Percentiles rank a stretch among this genome's conserved stretches.
Evolutionary conservation across 768 basidiomycete species (phyloP).

Genomic region (Mycena amicta): DNA sequence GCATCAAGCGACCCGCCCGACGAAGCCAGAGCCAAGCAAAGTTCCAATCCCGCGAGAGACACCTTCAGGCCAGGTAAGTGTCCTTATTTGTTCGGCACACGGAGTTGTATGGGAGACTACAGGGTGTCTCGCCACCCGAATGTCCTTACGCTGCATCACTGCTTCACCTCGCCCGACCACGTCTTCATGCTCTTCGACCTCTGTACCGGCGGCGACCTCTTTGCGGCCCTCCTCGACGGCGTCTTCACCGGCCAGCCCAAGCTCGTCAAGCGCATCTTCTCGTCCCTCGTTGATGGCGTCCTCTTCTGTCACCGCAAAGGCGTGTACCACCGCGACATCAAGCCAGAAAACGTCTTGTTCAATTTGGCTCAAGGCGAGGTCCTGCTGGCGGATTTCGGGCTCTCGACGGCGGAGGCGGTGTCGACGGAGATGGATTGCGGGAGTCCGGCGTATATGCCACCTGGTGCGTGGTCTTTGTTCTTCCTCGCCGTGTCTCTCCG

Average conservation of each 20-base stretch:
- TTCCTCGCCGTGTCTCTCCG: background rate
- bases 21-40: background rate
- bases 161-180: constrained; percentile 48
- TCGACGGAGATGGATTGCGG: constrained; percentile 7
- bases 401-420: constrained; percentile 34
- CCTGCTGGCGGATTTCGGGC: constrained; percentile 57
- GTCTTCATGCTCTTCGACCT: constrained; percentile 49
- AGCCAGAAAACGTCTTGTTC: constrained; percentile 59
- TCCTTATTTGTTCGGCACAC: too few species aligned
- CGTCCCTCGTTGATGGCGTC: constrained; percentile 58
- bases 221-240: constrained; percentile 46
- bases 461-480: background rate
- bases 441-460: background rate
- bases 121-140: background rate
- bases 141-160: constrained; percentile 49
- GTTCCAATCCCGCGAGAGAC: background rate
- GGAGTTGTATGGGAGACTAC: too few species aligned
- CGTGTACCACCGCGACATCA: constrained; percentile 59
- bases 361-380: constrained; percentile 37
- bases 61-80: background rate
- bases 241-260: constrained; percentile 45
- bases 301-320: constrained; percentile 53
- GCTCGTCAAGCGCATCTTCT: constrained; percentile 50
- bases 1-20: background rate
- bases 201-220: constrained; percentile 45